These are phyloP conservation scores for Byssochlamys sp. DNA, from an alignment of 2,329 filamentous ascomycete species.

Conservation along the genomic window DNA sequence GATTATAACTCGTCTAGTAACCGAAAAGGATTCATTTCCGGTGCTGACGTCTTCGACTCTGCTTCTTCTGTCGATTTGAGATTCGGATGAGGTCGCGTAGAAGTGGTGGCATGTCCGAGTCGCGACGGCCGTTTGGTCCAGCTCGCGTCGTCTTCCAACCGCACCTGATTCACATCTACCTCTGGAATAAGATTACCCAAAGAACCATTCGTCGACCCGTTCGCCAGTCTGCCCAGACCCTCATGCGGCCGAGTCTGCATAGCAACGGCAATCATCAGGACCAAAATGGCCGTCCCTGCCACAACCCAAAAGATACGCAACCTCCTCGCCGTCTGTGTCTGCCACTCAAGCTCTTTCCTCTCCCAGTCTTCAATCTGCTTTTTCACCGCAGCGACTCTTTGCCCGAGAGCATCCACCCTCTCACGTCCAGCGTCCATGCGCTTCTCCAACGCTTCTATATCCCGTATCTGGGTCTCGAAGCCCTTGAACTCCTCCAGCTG, in stretches of 20 bases:
- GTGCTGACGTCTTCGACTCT: background rate
- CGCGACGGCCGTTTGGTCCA: background rate
- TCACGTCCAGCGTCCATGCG: conserved; percentile 29
- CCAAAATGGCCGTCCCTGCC: conserved; percentile 15
- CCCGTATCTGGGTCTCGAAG: conserved; percentile 29
- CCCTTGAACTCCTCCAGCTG: conserved; percentile 29
- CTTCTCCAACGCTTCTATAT: conserved; percentile 27
- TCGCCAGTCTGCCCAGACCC: background rate
- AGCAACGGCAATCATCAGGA: conserved; percentile 21
- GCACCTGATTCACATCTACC: conserved; percentile 4
- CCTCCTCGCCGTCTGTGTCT: conserved; percentile 28
- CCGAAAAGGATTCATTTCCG: background rate
- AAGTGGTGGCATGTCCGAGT: background rate
- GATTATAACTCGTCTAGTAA: background rate
- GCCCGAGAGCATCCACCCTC: conserved; percentile 27
- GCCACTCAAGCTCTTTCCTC: conserved; percentile 33
- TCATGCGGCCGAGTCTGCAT: conserved; percentile 16
- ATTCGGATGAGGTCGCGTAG: background rate
- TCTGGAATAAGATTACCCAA: background rate
- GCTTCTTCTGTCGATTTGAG: background rate
- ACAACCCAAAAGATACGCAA: conserved; percentile 31
- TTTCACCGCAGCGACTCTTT: conserved; percentile 30
- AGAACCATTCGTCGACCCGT: background rate
- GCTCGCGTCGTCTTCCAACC: background rate
- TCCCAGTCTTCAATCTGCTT: conserved; percentile 35